Base-by-base conservation (phyloP, 345 rosid species). In the Linum trigynum region DNA sequence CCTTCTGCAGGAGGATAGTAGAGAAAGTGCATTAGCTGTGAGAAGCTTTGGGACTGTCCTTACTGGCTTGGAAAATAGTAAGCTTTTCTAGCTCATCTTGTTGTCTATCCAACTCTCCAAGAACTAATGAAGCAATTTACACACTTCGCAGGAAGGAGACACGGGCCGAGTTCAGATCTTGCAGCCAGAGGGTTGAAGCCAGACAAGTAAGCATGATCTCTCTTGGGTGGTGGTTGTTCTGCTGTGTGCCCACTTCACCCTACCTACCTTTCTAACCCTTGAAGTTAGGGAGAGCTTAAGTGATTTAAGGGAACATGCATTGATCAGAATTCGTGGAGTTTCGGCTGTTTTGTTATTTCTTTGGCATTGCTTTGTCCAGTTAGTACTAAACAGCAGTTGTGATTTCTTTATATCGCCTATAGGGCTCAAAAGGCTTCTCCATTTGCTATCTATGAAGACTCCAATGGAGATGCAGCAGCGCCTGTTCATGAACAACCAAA, bases 21-120 rank as follows among this genome's bases (percentile, higher is more conserved):
- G 71, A 72, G 95, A 83, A 73, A 75, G 72, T 74, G 67, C 78
- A 38, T 66, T 78, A 37, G 86, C 87, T 40, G 70, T 66, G 32
- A 76, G 96, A 74, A 89, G 88, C 76, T 92, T 92, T 72, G 97
- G 98, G 66, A 90, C 97, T 65, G 45, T 86, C 71, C 63, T 92
- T 75, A 59, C 82, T 17, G 81, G 74, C 32, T 86, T 77, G 69
- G 88, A 79, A 53, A 89, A 83, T 40, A 58, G 96, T 86, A 76
- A 83, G 90, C 79, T 59, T 56, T 23, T 38, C 55, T 15, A 53
- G 61, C 61, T 66, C n/a, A n/a, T n/a, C n/a, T 15, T 71, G 8
- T 39, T 59, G 5, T 57, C 58, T 45, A 16, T 67, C 53, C 39
- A 51, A 65, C 23, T 55, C 35, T 43, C 71, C 61, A 45, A 38